Evolutionary conservation across 2,329 filamentous ascomycete species (phyloP).

Genomic region (Chrysosporium keratinophilum): DNA sequence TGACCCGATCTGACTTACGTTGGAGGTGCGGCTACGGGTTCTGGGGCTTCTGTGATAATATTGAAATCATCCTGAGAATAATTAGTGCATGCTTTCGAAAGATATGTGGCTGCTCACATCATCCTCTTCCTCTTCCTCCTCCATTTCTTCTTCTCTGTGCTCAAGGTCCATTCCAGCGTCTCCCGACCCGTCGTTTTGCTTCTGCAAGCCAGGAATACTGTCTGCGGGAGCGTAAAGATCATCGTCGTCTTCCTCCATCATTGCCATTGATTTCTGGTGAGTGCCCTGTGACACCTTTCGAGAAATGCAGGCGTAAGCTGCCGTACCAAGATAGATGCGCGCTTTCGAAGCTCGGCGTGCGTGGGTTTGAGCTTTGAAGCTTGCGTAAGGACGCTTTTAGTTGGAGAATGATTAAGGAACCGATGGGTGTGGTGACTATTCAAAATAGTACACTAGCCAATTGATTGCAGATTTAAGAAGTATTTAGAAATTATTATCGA

Average conservation of each 20-base stretch:
- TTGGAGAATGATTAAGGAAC: too few relatives aligned
- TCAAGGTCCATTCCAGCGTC: constrained; percentile 21
- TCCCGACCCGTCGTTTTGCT: constrained; percentile 21
- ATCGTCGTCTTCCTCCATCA: constrained; percentile 40
- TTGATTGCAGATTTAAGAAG: too few relatives aligned
- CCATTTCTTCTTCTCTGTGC: constrained; percentile 25
- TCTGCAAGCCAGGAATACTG: constrained; percentile 26
- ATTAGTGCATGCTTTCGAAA: constrained; percentile 16
- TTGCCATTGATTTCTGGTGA: constrained; percentile 11
- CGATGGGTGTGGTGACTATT: too few relatives aligned
- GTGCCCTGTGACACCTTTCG: neutral
- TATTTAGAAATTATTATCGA: too few relatives aligned
- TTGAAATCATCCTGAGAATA: constrained; percentile 38
- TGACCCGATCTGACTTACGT: constrained; percentile 24
- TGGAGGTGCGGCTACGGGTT: constrained; percentile 29
- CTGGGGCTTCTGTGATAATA: constrained; percentile 40
- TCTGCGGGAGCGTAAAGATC: constrained; percentile 39
- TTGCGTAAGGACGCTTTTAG: too few relatives aligned
- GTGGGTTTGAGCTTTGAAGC: too few relatives aligned
- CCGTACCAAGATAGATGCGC: too few relatives aligned
- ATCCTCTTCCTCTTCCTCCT: constrained; percentile 32
- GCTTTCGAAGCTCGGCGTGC: too few relatives aligned
- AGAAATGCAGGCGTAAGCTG: too few relatives aligned
- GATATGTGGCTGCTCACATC: constrained; percentile 27
- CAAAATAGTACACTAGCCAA: too few relatives aligned